Conservation (phyloP, 768 basidiomycete species). For the Steccherinum ochraceum region DNA sequence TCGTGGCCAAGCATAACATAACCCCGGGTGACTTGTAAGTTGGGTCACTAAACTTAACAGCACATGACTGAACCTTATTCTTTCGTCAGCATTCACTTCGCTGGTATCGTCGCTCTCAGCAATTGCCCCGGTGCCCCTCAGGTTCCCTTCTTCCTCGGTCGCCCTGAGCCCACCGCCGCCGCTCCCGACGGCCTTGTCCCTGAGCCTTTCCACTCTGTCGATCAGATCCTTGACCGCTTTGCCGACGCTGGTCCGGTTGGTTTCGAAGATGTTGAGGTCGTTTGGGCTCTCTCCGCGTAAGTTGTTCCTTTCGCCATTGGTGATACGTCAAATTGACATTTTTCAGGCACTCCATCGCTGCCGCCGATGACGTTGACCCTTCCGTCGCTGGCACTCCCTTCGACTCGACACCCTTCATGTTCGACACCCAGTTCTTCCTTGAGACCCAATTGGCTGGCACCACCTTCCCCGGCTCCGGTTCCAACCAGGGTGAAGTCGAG, state of each 20-base stretch:
- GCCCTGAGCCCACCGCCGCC: background rate
- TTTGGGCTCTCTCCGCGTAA: slow-evolving; percentile 18
- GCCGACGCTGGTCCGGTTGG: slow-evolving; percentile 15
- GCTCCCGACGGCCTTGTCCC: slow-evolving; percentile 10
- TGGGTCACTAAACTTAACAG: background rate
- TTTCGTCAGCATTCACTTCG: slow-evolving; percentile 25
- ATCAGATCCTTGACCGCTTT: slow-evolving; percentile 18
- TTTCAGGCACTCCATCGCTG: slow-evolving; percentile 19
- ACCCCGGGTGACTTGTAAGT: slow-evolving; percentile 40
- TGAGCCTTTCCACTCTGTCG: slow-evolving; percentile 15
- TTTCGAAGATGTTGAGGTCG: slow-evolving; percentile 17
- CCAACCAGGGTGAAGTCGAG: slow-evolving; percentile 17
- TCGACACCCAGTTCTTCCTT: slow-evolving; percentile 19
- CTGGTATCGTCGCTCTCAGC: slow-evolving; percentile 25
- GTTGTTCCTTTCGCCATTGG: background rate
- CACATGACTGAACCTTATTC: background rate
- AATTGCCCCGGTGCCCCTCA: slow-evolving; percentile 31
- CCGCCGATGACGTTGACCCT: slow-evolving; percentile 18
- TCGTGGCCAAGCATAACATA: slow-evolving; percentile 29
- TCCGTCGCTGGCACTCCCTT: slow-evolving; percentile 15
- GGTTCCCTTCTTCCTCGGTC: slow-evolving; percentile 24
- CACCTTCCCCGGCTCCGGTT: slow-evolving; percentile 16
- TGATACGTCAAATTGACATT: background rate
- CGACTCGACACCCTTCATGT: slow-evolving; percentile 13
- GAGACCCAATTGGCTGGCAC: slow-evolving; percentile 17